phyloP scores from a whole-genome alignment of 305 asterid genomes.

The Fraxinus velutina region DNA sequence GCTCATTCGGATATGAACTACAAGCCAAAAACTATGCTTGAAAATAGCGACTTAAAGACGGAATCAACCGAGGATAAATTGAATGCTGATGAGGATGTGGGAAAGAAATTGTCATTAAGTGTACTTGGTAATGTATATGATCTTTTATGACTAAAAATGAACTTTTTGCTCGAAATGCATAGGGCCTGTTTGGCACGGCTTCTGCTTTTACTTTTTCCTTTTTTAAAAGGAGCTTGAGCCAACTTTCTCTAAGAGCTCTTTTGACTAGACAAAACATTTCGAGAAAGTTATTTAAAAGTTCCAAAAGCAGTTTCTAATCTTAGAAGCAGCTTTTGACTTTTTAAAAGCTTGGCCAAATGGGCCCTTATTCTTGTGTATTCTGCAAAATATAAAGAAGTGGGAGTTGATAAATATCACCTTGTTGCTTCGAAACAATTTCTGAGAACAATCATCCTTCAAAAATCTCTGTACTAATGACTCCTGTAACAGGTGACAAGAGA shows the following conservation, averaged over 20 bases:
- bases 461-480: slow-evolving; percentile 18
- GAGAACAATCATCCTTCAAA: slow-evolving; percentile 27
- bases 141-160: background rate
- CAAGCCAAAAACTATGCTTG: slow-evolving; percentile 36
- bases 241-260: background rate
- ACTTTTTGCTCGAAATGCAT: slow-evolving; percentile 22
- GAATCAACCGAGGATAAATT: slow-evolving; percentile 38
- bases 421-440: slow-evolving; percentile 30
- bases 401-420: background rate
- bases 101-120: slow-evolving; percentile 4
- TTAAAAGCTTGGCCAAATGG: background rate
- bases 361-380: background rate
- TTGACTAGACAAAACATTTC: background rate
- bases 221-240: background rate
- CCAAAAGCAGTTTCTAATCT: background rate
- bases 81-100: slow-evolving; percentile 29
- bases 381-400: background rate
- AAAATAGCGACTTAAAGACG: slow-evolving; percentile 26
- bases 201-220: background rate
- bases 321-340: background rate
- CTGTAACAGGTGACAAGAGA: slow-evolving; percentile 29
- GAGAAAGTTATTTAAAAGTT: background rate
- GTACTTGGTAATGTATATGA: slow-evolving; percentile 1
- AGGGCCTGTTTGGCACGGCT: background rate
- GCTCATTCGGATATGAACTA: slow-evolving; percentile 36